phyloP scores from a whole-genome alignment of 768 basidiomycete genomes.

The Rhodotorula graminis region DNA sequence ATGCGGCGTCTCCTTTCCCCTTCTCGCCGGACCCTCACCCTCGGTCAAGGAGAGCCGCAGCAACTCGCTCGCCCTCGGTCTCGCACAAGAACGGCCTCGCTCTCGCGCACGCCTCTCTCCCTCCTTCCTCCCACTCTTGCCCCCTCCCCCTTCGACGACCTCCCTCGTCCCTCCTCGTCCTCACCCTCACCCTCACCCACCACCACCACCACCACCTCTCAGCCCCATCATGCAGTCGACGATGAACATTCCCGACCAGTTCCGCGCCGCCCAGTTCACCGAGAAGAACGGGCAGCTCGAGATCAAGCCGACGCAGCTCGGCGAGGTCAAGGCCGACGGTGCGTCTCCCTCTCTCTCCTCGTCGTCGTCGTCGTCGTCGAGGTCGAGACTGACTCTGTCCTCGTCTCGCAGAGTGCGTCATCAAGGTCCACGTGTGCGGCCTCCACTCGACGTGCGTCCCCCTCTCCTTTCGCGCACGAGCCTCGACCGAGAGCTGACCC shows the following conservation, averaged over 20 bases:
- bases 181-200: neutral
- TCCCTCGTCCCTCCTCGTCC: no score
- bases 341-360: neutral
- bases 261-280: neutral
- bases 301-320: neutral
- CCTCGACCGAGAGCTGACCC: neutral
- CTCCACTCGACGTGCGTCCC: neutral
- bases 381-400: neutral
- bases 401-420: neutral
- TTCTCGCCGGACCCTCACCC: no score
- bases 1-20: no score
- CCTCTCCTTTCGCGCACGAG: neutral
- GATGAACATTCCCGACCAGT: neutral
- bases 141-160: neutral
- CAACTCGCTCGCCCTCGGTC: neutral
- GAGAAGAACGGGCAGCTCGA: neutral
- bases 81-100: neutral
- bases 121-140: neutral
- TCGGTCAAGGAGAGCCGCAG: no score
- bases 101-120: neutral
- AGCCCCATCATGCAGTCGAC: neutral
- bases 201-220: neutral
- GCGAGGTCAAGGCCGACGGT: neutral
- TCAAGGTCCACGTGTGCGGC: neutral
- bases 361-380: no score